Conservation (phyloP, 1,139 yeast species). For the Meyerozyma guilliermondii region DNA sequence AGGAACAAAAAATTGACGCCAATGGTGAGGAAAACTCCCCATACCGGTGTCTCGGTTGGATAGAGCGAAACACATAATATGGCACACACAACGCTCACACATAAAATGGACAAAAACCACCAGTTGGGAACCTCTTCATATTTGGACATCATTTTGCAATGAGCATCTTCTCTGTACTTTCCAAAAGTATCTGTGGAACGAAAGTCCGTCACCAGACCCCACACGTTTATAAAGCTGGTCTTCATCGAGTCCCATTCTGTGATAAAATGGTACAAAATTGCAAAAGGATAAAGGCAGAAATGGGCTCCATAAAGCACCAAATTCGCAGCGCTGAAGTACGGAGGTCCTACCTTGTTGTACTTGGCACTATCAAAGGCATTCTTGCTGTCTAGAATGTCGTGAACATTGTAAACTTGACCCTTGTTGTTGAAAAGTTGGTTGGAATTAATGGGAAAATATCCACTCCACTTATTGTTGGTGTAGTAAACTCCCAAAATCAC, state of each 20-base stretch:
- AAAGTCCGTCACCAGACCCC: conserved; percentile 24
- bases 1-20: conserved; percentile 17
- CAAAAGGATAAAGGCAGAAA: conserved; percentile 40
- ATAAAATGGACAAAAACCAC: conserved; percentile 46
- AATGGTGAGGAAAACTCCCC: conserved; percentile 23
- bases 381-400: conserved; percentile 25
- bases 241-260: conserved; percentile 45
- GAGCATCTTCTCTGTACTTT: conserved; percentile 42
- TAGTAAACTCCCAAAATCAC: conserved; percentile 29
- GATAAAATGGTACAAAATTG: conserved; percentile 38
- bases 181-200: conserved; percentile 18
- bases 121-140: conserved; percentile 62
- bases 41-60: conserved; percentile 34
- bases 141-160: conserved; percentile 48
- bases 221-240: conserved; percentile 33
- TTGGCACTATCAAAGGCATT: conserved; percentile 27
- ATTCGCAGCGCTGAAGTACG: conserved; percentile 40
- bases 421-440: conserved; percentile 32
- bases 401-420: conserved; percentile 30
- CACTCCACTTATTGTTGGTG: conserved; percentile 37
- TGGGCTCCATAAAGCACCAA: conserved; percentile 38
- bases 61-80: conserved; percentile 29
- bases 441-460: conserved; percentile 35
- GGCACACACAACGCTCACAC: conserved; percentile 46
- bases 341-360: conserved; percentile 35